Evolutionary conservation across 2,329 filamentous ascomycete genomes (phyloP).

Genomic region (Aspergillus sp.): DNA sequence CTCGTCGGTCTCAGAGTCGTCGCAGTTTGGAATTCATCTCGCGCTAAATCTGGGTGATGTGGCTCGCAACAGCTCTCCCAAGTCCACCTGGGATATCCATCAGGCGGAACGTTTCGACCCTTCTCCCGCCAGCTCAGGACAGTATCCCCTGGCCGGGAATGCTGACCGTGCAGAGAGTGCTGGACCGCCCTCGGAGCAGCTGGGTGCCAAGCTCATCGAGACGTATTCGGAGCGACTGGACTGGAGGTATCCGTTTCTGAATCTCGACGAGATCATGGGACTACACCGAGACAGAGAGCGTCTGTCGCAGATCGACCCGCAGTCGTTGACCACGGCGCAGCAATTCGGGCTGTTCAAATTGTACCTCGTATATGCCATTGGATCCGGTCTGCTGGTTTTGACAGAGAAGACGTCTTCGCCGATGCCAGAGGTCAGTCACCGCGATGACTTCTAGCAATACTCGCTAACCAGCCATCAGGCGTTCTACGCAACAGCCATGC

Average conservation of each 20-base stretch:
- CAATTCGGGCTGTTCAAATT: background rate
- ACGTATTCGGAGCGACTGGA: slow-evolving; percentile 1
- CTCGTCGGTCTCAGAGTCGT: background rate
- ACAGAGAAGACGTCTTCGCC: slow-evolving; percentile 2
- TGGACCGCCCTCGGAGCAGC: background rate
- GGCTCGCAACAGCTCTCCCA: background rate
- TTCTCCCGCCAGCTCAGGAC: background rate
- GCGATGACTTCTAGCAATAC: too few species aligned
- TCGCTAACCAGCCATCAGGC: background rate
- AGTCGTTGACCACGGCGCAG: background rate
- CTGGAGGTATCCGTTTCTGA: slow-evolving; percentile 2
- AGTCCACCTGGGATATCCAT: background rate
- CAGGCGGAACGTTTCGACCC: background rate
- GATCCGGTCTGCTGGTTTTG: background rate
- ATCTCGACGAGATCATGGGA: background rate
- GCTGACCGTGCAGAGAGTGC: background rate
- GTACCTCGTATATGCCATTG: slow-evolving; percentile 1
- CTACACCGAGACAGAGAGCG: background rate
- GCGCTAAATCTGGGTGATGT: background rate
- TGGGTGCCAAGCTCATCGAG: background rate
- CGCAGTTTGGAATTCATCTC: slow-evolving; percentile 1
- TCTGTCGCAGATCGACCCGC: background rate
- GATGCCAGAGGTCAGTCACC: slow-evolving; percentile 1
- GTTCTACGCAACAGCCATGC: slow-evolving; percentile 2
- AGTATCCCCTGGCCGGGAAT: background rate